phyloP scores from a whole-genome alignment of 1,284 basidiomycete genomes.

The Cerrena zonata region DNA sequence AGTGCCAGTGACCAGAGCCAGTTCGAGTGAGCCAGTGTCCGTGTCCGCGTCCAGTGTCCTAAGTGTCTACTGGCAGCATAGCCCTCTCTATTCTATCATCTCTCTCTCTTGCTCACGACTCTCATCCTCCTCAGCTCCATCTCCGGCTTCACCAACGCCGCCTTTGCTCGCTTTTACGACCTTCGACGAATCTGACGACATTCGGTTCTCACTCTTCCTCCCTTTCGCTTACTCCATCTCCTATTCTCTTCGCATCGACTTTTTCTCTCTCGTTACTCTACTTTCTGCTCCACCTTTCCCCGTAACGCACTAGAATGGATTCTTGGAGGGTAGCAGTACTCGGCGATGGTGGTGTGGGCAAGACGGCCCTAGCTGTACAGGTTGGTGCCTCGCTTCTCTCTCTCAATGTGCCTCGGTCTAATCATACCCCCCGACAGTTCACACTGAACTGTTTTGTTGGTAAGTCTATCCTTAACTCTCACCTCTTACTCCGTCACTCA shows the following conservation, averaged over 20 bases:
- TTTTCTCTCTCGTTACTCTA: background rate
- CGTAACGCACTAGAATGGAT: conserved; percentile 57
- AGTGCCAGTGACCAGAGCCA: too few relatives aligned
- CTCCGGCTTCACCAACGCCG: conserved; percentile 11
- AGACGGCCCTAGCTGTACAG: conserved; percentile 94
- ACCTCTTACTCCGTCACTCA: background rate
- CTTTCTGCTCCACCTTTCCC: conserved; percentile 10
- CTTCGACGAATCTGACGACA: conserved; percentile 8
- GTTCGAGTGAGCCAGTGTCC: too few relatives aligned
- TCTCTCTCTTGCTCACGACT: conserved; percentile 7
- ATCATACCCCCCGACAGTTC: conserved; percentile 48
- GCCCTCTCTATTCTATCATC: conserved; percentile 1
- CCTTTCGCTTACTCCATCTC: conserved; percentile 13
- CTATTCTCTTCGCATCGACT: conserved; percentile 12
- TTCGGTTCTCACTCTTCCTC: conserved; percentile 12
- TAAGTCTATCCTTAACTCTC: conserved; percentile 29
- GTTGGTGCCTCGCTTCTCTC: conserved; percentile 40
- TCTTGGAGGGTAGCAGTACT: conserved; percentile 90
- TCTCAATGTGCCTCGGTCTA: conserved; percentile 2
- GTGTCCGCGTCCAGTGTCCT: too few relatives aligned
- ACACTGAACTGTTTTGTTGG: conserved; percentile 91
- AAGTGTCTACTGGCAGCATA: too few relatives aligned
- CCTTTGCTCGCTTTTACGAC: conserved; percentile 15
- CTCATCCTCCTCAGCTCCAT: conserved; percentile 17
- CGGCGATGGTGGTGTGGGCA: conserved; percentile 96